These are phyloP conservation scores for Dioszegia hungarica DNA, from an alignment of 768 basidiomycete genomes.

Conservation along the genomic window DNA sequence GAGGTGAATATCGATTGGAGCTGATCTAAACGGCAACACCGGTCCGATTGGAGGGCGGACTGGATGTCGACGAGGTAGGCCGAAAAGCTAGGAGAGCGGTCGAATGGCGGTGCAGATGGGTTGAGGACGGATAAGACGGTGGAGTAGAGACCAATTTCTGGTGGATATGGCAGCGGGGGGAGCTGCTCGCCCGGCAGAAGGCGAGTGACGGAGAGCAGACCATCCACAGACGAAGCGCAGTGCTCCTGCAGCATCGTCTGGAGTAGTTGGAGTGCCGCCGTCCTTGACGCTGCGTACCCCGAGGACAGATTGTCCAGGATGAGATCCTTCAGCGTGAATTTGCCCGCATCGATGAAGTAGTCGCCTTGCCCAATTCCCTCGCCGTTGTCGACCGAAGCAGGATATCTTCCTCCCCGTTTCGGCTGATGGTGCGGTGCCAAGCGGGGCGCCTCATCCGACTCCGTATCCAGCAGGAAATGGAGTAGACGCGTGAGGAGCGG, in stretches of 20 bases:
- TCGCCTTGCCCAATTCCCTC: conserved; percentile 68
- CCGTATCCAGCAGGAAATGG: conserved; percentile 20
- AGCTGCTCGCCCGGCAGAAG: conserved; percentile 53
- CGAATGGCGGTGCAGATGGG: conserved; percentile 17
- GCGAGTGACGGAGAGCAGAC: conserved; percentile 65
- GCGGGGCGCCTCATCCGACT: conserved; percentile 2
- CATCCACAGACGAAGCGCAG: conserved; percentile 60
- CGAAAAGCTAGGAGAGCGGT: conserved; percentile 48
- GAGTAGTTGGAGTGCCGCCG: conserved; percentile 74
- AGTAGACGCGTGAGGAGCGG: conserved; percentile 22
- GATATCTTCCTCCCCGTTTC: too few relatives aligned
- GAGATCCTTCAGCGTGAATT: conserved; percentile 88
- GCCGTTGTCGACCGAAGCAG: conserved; percentile 80
- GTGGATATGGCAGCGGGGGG: conserved; percentile 18
- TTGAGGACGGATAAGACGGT: conserved; percentile 39
- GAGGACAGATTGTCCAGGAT: conserved; percentile 73
- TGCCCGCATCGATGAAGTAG: conserved; percentile 80
- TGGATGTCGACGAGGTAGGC: conserved; percentile 56
- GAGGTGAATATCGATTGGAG: neutral
- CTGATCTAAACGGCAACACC: conserved; percentile 69
- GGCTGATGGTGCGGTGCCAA: conserved; percentile 2
- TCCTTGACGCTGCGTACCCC: conserved; percentile 58
- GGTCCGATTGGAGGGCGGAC: conserved; percentile 71
- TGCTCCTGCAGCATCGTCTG: conserved; percentile 69
- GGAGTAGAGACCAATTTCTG: conserved; percentile 41